Conservation (phyloP, 1,139 yeast species). For the Candida dubliniensis region DNA sequence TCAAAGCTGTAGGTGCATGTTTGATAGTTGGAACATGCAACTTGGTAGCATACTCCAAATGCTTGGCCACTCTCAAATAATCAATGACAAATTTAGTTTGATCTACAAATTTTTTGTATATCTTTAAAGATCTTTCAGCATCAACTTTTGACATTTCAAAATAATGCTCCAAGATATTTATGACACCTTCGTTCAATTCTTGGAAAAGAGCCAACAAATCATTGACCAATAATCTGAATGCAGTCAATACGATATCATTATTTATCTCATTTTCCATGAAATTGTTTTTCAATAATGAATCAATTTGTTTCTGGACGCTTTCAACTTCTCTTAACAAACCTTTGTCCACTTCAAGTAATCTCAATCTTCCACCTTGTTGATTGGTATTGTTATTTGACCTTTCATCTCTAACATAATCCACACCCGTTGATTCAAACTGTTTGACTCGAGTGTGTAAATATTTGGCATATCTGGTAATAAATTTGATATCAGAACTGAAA, state of each 20-base stretch:
- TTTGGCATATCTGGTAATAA: conserved; percentile 66
- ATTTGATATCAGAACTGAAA: conserved; percentile 56
- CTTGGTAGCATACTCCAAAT: conserved; percentile 81
- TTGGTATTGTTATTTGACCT: conserved; percentile 43
- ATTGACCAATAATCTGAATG: conserved; percentile 82
- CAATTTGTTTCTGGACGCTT: conserved; percentile 80
- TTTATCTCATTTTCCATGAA: conserved; percentile 74
- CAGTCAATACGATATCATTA: conserved; percentile 80
- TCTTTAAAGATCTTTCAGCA: conserved; percentile 81
- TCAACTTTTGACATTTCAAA: conserved; percentile 87
- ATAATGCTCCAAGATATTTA: conserved; percentile 86
- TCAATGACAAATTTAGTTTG: conserved; percentile 87
- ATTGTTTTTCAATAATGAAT: conserved; percentile 69
- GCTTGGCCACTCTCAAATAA: conserved; percentile 85
- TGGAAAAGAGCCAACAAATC: conserved; percentile 85
- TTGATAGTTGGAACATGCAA: conserved; percentile 92
- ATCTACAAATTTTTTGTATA: conserved; percentile 82
- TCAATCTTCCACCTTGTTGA: conserved; percentile 64
- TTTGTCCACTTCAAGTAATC: conserved; percentile 67
- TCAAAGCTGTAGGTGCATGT: conserved; percentile 94
- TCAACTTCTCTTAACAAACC: conserved; percentile 84
- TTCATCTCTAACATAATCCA: conserved; percentile 80
- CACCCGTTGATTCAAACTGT: conserved; percentile 62
- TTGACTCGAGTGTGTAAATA: conserved; percentile 69
- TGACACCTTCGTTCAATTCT: conserved; percentile 90